Conservation (phyloP, 169 alveolate genomes). For the Toxoplasma gondii region DNA sequence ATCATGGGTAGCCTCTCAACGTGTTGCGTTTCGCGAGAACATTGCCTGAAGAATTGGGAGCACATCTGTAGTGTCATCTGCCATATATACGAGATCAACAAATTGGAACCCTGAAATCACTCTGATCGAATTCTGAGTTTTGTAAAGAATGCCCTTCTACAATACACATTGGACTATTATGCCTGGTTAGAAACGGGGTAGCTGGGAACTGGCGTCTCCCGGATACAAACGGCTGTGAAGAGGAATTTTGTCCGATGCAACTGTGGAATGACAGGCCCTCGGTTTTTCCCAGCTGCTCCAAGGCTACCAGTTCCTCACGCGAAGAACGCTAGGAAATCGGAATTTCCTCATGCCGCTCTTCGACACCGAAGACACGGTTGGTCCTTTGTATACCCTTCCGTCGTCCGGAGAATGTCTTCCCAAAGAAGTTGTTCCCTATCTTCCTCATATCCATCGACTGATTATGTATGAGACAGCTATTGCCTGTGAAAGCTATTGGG, state of each 20-base stretch:
- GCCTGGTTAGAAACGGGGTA: too few relatives aligned
- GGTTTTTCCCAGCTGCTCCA: neutral
- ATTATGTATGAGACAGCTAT: slow-evolving; percentile 3
- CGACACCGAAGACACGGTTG: neutral
- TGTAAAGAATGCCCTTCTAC: neutral
- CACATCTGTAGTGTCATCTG: too few relatives aligned
- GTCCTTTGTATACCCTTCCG: neutral
- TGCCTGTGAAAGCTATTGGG: neutral
- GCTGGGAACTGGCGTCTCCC: too few relatives aligned
- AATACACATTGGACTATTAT: too few relatives aligned
- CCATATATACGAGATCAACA: too few relatives aligned
- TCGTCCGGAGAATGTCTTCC: neutral
- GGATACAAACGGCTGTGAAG: neutral
- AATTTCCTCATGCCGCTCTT: neutral
- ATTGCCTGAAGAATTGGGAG: too few relatives aligned
- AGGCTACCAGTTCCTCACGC: neutral
- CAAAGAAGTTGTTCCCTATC: neutral
- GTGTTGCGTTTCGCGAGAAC: too few relatives aligned
- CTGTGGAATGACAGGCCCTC: neutral
- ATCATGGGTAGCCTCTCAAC: too few relatives aligned
- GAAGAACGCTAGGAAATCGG: neutral
- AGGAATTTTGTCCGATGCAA: neutral
- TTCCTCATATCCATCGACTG: slow-evolving; percentile 28
- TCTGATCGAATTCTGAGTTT: too few relatives aligned
- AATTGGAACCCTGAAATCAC: too few relatives aligned